Evolutionary conservation across 257 asterid species (phyloP), one percentile per base, ranked within the genome.

Genomic region (Primulina huaijiensis): DNA sequence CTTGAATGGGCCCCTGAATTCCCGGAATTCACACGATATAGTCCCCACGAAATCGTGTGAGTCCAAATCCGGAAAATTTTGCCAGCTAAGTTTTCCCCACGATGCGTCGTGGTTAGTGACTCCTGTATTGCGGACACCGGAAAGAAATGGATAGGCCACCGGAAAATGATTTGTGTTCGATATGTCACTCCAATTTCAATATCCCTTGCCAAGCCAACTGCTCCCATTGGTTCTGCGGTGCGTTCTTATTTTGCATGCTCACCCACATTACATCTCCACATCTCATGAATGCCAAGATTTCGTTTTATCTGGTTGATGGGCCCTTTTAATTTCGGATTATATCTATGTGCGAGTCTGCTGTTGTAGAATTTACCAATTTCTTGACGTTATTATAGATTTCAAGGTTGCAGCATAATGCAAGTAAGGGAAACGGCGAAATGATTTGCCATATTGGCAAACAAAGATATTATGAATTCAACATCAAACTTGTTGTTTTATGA

Each of bases 161-260:
- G 79, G 87, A 62, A 65, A 85, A 86, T 76, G 99, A 93, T 70
- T 78, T 84, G 27, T 93, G 97, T 72, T 90, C 96, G 21, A 80
- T 93, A 50, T 93, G 99, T 78, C 97, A 82, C 64, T 84, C 83
- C 71, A 77, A 61, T 77, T 93, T 90, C 65, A 82, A 76, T 31
- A 65, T 83, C 60, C 96, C 98, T 60, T 90, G 95, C 80, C 96
- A 93, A 77, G 96, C 96, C 62, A 93, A 93, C 80, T 93, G 97
- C 75, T 82, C 91, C 68, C 99, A 93, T 73, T 93, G 97, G 97
- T 93, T 87, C 70, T 93, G 99, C 74, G 92, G 99, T 93, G 29
- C 35, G 88, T 77, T 55, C 31, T 46, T 65, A 29, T 58, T 50
- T 72, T 63, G 20, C 50, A 27, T 12, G 30, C 2, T 12, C 62